Percentiles rank a stretch among this genome's conserved stretches.
phyloP scores from a whole-genome alignment of 257 asterid species.

The Echites panduratus region DNA sequence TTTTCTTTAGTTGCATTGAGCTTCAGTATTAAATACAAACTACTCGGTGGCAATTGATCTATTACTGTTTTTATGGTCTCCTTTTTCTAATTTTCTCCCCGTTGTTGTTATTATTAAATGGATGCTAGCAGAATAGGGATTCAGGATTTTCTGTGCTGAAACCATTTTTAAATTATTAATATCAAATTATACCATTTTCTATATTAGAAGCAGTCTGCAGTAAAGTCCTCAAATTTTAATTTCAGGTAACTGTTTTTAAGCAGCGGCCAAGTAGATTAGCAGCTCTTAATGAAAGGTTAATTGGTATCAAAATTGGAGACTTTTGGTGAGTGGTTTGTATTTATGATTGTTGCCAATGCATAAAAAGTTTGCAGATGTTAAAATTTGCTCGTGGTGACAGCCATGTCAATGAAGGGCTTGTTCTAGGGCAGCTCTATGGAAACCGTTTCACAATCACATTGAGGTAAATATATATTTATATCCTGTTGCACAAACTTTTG shows the following conservation, averaged over 20 bases:
- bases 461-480: constrained; percentile 36
- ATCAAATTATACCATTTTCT: not conserved
- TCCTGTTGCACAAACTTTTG: not conserved
- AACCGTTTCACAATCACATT: constrained; percentile 82
- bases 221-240: not conserved
- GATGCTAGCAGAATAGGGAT: not conserved
- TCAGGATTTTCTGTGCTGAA: not conserved
- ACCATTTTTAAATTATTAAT: not conserved
- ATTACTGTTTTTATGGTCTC: not conserved
- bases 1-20: not conserved
- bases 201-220: not conserved
- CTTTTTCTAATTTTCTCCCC: not conserved
- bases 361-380: constrained; percentile 14
- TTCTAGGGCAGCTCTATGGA: constrained; percentile 90
- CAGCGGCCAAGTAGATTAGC: constrained; percentile 72
- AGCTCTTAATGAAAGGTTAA: constrained; percentile 68
- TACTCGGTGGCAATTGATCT: not conserved
- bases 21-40: not conserved
- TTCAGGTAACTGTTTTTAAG: constrained; percentile 90
- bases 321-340: constrained; percentile 62
- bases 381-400: constrained; percentile 32
- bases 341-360: not conserved
- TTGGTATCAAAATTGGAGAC: constrained; percentile 90
- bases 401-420: constrained; percentile 83
- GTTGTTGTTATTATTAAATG: not conserved